A percentile compares a stretch with the other conserved stretches of the same genome.
Conservation (phyloP, 2,329 filamentous ascomycete species). For the Exophiala spinifera region DNA sequence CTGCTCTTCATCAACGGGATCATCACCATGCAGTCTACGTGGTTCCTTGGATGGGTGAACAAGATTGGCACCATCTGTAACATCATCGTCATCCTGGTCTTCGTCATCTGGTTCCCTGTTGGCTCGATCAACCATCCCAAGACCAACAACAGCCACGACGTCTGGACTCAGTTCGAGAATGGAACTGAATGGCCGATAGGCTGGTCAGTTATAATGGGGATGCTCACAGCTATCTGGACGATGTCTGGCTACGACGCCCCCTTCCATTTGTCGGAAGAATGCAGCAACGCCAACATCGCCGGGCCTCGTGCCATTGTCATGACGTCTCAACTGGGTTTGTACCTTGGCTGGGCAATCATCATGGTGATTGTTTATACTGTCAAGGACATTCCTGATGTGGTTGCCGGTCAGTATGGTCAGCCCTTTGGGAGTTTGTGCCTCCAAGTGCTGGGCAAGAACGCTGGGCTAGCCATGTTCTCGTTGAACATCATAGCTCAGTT, state of each 20-base stretch:
- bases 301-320: conserved; percentile 35
- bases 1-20: conserved; percentile 34
- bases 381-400: conserved; percentile 32
- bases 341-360: conserved; percentile 31
- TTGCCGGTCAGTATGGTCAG: conserved; percentile 33
- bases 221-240: conserved; percentile 42
- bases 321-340: conserved; percentile 32
- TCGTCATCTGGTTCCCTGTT: conserved; percentile 37
- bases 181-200: conserved; percentile 35
- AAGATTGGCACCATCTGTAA: conserved; percentile 33
- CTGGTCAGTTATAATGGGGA: conserved; percentile 38
- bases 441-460: conserved; percentile 32
- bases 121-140: conserved; percentile 34
- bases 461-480: conserved; percentile 34
- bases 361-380: conserved; percentile 35
- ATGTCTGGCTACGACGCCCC: conserved; percentile 34
- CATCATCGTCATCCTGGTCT: conserved; percentile 34
- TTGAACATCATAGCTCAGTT: conserved; percentile 35
- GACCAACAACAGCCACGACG: conserved; percentile 35
- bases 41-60: conserved; percentile 37
- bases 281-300: conserved; percentile 34
- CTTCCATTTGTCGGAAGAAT: conserved; percentile 36
- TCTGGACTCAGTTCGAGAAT: conserved; percentile 29
- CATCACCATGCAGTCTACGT: conserved; percentile 37
- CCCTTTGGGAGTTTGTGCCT: conserved; percentile 34